phyloP scores from a whole-genome alignment of 116 monocot genomes.

The Dioscorea cayenensis region DNA sequence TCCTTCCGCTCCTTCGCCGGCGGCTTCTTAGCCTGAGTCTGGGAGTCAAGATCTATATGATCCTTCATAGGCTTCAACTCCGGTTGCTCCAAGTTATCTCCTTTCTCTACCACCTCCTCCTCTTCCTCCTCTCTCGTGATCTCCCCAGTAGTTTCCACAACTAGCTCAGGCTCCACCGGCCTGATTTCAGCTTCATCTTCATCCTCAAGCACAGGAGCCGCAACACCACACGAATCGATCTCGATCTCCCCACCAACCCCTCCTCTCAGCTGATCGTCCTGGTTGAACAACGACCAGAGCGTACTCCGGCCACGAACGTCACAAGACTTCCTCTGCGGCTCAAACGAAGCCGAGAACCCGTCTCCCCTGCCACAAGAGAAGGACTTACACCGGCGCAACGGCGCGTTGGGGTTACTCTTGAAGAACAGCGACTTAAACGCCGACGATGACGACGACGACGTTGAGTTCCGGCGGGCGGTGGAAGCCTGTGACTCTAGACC shows the following conservation, averaged over 20 bases:
- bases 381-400: constrained; percentile 73
- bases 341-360: constrained; percentile 11
- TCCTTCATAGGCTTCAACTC: constrained; percentile 66
- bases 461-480: constrained; percentile 38
- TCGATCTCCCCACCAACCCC: constrained; percentile 1
- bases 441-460: constrained; percentile 26
- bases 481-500: constrained; percentile 38
- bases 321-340: constrained; percentile 67
- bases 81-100: constrained; percentile 10
- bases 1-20: constrained; percentile 36
- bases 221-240: constrained; percentile 8
- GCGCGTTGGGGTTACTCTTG: constrained; percentile 2
- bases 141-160: constrained; percentile 14
- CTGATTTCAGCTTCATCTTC: constrained; percentile 26
- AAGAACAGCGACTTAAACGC: constrained; percentile 50
- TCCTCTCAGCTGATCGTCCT: constrained; percentile 26
- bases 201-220: constrained; percentile 10
- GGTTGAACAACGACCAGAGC: constrained; percentile 64
- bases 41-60: constrained; percentile 51
- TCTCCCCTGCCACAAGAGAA: constrained; percentile 34
- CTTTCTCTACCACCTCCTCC: constrained; percentile 5
- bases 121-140: constrained; percentile 4
- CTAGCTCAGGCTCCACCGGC: constrained; percentile 17
- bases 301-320: constrained; percentile 59
- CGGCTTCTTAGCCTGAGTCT: constrained; percentile 30